Percentiles rank a stretch among this genome's conserved stretches.
These are phyloP conservation scores for Gaeumannomyces sp. DNA, from an alignment of 2,329 filamentous ascomycete species.

Conservation along the genomic window DNA sequence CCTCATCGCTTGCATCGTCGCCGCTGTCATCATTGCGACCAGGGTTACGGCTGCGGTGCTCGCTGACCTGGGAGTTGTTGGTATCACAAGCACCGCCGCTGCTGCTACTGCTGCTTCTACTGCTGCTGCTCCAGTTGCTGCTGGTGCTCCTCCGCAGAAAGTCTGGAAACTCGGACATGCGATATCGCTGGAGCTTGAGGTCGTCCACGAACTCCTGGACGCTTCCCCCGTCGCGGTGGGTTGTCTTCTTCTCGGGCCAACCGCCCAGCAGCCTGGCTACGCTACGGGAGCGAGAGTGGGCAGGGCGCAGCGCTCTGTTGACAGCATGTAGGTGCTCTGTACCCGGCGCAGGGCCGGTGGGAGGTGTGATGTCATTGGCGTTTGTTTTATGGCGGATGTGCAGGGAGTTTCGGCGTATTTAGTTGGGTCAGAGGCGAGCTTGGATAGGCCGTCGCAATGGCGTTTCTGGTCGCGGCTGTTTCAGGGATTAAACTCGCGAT, in stretches of 20 bases:
- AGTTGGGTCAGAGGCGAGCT: neutral
- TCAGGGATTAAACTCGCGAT: no score
- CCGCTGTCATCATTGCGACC: neutral
- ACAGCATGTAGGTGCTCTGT: neutral
- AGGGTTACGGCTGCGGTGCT: neutral
- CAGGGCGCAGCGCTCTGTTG: neutral
- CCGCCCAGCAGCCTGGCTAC: neutral
- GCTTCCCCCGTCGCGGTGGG: no score
- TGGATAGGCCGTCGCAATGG: neutral
- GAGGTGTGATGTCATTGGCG: neutral
- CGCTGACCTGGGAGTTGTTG: no score
- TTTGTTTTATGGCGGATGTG: neutral
- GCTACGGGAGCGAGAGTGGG: neutral
- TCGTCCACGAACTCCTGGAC: neutral
- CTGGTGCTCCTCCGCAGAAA: neutral
- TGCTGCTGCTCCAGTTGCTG: neutral
- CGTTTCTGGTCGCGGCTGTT: no score
- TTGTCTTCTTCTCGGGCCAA: neutral
- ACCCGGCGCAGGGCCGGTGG: neutral
- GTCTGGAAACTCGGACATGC: neutral
- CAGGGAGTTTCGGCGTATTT: neutral
- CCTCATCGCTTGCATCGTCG: neutral
- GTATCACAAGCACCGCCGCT: no score
- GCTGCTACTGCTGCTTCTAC: no score
- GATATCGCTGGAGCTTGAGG: neutral